A percentile compares a stretch with the other conserved stretches of the same genome.
Conservation (phyloP, 2,329 filamentous ascomycete genomes). For the Apiospora malaysiana region DNA sequence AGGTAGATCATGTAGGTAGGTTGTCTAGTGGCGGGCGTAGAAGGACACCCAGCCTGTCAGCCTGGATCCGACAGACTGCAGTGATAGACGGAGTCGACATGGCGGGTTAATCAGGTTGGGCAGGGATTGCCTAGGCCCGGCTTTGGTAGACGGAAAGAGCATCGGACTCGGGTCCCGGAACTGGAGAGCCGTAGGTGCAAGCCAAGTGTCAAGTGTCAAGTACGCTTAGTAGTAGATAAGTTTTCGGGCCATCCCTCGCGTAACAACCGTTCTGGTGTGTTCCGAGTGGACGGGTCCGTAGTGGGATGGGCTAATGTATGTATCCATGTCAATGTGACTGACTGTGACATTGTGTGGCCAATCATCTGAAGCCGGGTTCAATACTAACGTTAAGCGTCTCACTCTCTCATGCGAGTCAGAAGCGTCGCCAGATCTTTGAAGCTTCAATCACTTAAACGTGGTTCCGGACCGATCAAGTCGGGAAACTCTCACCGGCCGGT, state of each 20-base stretch:
- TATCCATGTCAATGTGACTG: background rate
- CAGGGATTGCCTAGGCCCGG: background rate
- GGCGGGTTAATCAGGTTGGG: background rate
- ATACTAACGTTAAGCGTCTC: no score
- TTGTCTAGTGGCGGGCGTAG: background rate
- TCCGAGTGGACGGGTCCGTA: slow-evolving; percentile 4
- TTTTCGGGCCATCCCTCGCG: background rate
- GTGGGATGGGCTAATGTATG: background rate
- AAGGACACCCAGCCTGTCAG: background rate
- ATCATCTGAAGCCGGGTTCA: background rate
- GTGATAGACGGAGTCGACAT: background rate
- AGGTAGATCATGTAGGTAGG: no score
- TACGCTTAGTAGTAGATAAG: no score
- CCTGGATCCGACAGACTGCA: background rate
- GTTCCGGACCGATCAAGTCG: background rate
- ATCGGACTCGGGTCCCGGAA: background rate
- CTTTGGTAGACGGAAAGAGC: background rate
- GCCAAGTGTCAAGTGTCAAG: no score
- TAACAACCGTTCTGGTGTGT: background rate
- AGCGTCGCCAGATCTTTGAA: background rate
- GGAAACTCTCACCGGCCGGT: background rate
- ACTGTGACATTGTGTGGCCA: background rate
- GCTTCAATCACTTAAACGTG: background rate
- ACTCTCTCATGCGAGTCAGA: no score
- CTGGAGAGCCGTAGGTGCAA: background rate